Base-by-base conservation (phyloP, 805 yeast genomes). In the Candida manassasensis region DNA sequence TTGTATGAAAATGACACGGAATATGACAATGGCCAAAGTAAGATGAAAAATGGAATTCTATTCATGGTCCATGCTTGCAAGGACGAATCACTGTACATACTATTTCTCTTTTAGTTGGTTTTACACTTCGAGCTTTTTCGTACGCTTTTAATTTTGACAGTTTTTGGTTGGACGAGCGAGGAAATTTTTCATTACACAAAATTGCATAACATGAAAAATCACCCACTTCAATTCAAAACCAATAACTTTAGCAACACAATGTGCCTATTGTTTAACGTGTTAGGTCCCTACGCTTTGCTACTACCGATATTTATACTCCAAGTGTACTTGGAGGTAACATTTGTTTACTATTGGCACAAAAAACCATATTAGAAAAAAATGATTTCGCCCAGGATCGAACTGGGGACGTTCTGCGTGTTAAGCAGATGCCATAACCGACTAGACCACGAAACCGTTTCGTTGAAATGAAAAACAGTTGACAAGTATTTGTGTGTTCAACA, bases 341-440 rank as follows among this genome's bases (percentile, higher is more conserved):
- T n/a, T n/a, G n/a, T n/a, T n/a, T n/a, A n/a, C n/a, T n/a, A n/a
- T 24, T 11, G 12, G 8, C 6, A 24, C 27, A 21, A 25, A 26
- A 29, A 15, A 37, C 3, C 21, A 29, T 27, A 30, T 8, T 52
- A 48, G 52, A 61, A 67, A 69, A 57, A 58, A 57, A 49, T 88
- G 96, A 87, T 83, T 86, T 81, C 84, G 88, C 97, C 97, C 97
- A 89, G 97, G 97, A 87, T 90, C 96, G 97, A 90, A 90, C 97
- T 88, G 96, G 97, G 96, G 97, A 90, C 97, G 88, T 85, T 85
- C 93, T 87, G 96, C 96, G 96, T 89, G 97, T 89, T 87, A 89
- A 86, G 96, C 96, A 88, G 93, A 85, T 84, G 96, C 95, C 96
- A 89, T 89, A 79, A 88, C 96, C 96, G 69, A 88, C 96, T 88